Percentiles rank a stretch among this genome's conserved stretches.
These are phyloP conservation scores for Suhomyces terraborum DNA, from an alignment of 1,139 yeast species.

Conservation along the genomic window DNA sequence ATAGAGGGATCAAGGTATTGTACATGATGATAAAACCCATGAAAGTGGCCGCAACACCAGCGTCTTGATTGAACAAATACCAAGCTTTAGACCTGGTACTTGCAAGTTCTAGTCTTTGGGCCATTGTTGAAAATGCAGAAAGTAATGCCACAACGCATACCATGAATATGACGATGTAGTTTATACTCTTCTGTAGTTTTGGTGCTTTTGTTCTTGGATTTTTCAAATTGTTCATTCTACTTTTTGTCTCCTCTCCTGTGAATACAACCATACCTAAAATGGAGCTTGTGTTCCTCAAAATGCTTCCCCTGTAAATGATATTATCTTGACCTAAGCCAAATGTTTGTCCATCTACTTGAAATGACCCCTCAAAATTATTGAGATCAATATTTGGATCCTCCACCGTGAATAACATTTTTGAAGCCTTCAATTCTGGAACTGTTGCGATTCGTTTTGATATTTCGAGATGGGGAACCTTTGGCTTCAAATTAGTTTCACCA, in stretches of 20 bases:
- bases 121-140: slow-evolving; percentile 82
- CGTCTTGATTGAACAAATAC: slow-evolving; percentile 75
- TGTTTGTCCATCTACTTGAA: slow-evolving; percentile 31
- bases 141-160: slow-evolving; percentile 74
- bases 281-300: slow-evolving; percentile 76
- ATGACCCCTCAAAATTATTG: slow-evolving; percentile 86
- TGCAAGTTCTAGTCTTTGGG: slow-evolving; percentile 58
- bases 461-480: slow-evolving; percentile 67
- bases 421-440: slow-evolving; percentile 52
- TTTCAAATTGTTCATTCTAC: slow-evolving; percentile 89
- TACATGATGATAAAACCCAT: slow-evolving; percentile 98
- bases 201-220: slow-evolving; percentile 94
- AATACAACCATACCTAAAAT: slow-evolving; percentile 81
- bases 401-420: slow-evolving; percentile 58
- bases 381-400: slow-evolving; percentile 93
- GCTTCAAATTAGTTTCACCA: slow-evolving; percentile 91
- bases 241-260: slow-evolving; percentile 95
- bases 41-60: slow-evolving; percentile 85
- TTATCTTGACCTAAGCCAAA: slow-evolving; percentile 79
- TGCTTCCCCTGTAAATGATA: slow-evolving; percentile 84
- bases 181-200: slow-evolving; percentile 78
- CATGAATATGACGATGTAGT: slow-evolving; percentile 83
- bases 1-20: slow-evolving; percentile 91
- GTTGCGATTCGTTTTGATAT: slow-evolving; percentile 51
- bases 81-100: slow-evolving; percentile 56